Evolutionary conservation across 495 filamentous ascomycete genomes (phyloP).

Genomic region (Margaritispora aquatica): DNA sequence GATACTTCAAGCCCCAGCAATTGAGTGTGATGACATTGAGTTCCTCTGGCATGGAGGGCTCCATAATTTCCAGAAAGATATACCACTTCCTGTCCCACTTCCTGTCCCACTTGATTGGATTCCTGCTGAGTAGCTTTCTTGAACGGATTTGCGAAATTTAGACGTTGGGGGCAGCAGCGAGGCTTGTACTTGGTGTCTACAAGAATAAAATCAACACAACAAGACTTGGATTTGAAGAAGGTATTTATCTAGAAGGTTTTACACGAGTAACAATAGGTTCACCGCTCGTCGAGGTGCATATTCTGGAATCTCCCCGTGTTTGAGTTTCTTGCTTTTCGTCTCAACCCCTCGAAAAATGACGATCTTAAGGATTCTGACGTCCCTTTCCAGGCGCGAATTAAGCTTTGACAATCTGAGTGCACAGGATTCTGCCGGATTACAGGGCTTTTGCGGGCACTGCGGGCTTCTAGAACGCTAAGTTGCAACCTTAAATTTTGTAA

Average conservation of each 20-base stretch:
- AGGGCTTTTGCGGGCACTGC: no score
- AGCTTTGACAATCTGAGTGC: not conserved
- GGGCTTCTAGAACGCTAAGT: not conserved
- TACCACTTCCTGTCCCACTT: no score
- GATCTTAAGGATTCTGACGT: no score
- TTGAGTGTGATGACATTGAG: conserved; percentile 83
- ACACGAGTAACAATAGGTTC: not conserved
- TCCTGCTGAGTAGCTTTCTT: not conserved
- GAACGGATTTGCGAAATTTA: not conserved
- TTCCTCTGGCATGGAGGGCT: conserved; percentile 35
- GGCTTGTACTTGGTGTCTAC: conserved; percentile 8
- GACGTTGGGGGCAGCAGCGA: not conserved
- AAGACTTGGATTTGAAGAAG: no score
- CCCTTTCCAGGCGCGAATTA: no score
- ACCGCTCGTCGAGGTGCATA: not conserved
- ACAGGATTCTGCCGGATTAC: not conserved
- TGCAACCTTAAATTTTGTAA: conserved; percentile 13
- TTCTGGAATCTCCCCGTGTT: not conserved
- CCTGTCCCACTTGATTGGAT: not conserved
- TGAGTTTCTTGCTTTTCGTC: not conserved
- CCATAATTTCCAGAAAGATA: conserved; percentile 3
- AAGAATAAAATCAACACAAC: no score
- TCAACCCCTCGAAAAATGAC: no score
- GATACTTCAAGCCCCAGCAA: conserved; percentile 92
- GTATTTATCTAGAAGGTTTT: no score